Evolutionary conservation across 495 filamentous ascomycete genomes (phyloP).

Genomic region (Daldinia caldariorum): DNA sequence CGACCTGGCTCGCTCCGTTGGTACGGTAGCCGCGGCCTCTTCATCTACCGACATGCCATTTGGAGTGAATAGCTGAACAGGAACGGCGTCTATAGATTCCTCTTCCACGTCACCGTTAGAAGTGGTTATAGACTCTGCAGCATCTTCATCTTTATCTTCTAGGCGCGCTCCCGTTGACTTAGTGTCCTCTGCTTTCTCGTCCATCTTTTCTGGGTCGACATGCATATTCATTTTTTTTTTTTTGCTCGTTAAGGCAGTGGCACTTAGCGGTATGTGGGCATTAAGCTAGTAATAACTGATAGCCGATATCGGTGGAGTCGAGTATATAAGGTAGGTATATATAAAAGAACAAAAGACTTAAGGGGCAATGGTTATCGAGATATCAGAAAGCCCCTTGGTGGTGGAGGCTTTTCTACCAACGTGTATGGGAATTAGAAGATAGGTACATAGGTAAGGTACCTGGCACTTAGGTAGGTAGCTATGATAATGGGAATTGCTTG

Average conservation of each 20-base stretch:
- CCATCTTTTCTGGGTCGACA: conserved; percentile 32
- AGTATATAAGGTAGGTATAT: not conserved
- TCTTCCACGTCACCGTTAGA: conserved; percentile 25
- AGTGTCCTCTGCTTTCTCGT: conserved; percentile 23
- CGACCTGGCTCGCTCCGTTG: conserved; percentile 36
- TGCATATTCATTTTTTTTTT: conserved; percentile 22
- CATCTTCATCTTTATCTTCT: conserved; percentile 30
- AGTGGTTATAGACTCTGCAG: conserved; percentile 24
- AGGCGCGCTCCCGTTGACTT: not conserved
- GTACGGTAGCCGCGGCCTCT: conserved; percentile 27
- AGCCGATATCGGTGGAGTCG: conserved; percentile 33
- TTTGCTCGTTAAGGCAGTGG: not conserved
- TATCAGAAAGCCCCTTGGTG: not conserved
- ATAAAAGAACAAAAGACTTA: not conserved
- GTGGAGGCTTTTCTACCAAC: not conserved
- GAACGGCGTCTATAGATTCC: conserved; percentile 24
- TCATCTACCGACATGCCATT: conserved; percentile 37
- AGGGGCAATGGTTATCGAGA: not conserved
- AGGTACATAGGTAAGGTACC: not conserved
- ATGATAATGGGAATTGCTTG: not conserved
- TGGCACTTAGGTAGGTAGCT: too few relatives aligned
- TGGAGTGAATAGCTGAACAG: conserved; percentile 24
- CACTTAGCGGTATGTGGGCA: not conserved
- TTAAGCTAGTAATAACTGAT: not conserved
- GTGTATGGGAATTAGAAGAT: not conserved